Evolutionary conservation across 805 yeast genomes (phyloP).

Genomic region (Wickerhamomyces ciferrii): DNA sequence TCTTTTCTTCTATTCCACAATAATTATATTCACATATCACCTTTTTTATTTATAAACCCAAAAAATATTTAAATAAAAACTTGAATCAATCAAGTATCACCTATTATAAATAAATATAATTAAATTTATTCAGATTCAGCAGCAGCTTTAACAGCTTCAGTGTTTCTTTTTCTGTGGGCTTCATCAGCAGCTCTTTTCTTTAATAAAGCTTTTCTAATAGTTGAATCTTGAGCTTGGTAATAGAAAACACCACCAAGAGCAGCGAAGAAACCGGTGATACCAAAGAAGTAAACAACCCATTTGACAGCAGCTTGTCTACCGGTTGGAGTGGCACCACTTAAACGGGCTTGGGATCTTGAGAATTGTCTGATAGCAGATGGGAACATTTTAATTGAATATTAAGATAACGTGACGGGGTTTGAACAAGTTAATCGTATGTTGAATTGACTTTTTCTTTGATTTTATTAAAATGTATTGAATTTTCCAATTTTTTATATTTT

Average conservation of each 20-base stretch:
- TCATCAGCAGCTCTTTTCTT: neutral
- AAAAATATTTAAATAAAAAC: no score
- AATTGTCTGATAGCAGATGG: constrained; percentile 22
- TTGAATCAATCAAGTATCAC: no score
- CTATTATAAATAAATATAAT: no score
- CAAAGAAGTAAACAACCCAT: constrained; percentile 21
- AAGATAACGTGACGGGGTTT: neutral
- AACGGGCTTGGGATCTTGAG: constrained; percentile 16
- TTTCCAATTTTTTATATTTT: neutral
- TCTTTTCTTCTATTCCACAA: no score
- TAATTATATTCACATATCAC: no score
- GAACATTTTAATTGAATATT: constrained; percentile 14
- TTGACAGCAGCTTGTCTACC: constrained; percentile 5
- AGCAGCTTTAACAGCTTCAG: neutral
- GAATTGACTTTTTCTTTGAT: no score
- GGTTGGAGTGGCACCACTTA: constrained; percentile 10
- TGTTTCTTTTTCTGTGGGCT: neutral
- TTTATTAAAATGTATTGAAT: neutral
- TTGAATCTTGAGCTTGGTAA: constrained; percentile 3
- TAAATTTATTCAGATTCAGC: neutral
- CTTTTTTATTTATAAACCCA: no score
- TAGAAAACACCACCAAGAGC: constrained; percentile 19
- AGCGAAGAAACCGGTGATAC: constrained; percentile 16
- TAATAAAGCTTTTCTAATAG: neutral
- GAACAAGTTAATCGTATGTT: neutral